Evolutionary conservation across 2,329 filamentous ascomycete species (phyloP).

Genomic region (Pseudonectria foliicola): DNA sequence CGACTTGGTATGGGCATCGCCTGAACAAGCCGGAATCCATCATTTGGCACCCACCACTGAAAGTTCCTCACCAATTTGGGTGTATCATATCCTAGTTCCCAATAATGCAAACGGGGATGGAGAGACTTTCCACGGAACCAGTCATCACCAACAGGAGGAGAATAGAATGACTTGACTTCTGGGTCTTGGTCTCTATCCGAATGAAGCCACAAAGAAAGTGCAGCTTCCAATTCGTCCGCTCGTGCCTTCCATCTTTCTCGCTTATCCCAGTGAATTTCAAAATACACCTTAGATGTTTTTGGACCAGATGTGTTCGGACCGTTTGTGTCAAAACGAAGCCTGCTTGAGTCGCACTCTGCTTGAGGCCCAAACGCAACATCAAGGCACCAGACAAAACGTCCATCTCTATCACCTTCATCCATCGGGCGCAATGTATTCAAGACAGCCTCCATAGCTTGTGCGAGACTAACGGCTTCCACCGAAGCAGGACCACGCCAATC

Average conservation of each 20-base stretch:
- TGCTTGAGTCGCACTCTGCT: too few species aligned
- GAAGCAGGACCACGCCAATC: constrained; percentile 15
- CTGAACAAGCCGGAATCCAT: constrained; percentile 7
- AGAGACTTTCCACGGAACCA: too few species aligned
- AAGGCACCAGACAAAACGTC: constrained; percentile 1
- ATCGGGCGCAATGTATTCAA: constrained; percentile 9
- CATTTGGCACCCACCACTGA: constrained; percentile 12
- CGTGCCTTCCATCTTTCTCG: constrained; percentile 12
- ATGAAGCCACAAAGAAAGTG: constrained; percentile 24
- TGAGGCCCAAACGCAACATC: too few species aligned
- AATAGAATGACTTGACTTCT: background rate
- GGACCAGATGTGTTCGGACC: too few species aligned
- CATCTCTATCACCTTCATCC: too few species aligned
- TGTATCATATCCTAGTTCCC: too few species aligned
- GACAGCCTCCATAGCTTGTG: constrained; percentile 14
- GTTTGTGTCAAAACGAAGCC: too few species aligned
- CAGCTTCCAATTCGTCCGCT: constrained; percentile 19
- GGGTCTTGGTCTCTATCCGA: too few species aligned
- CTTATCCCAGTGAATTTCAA: constrained; percentile 3
- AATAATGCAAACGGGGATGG: too few species aligned
- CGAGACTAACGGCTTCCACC: constrained; percentile 5
- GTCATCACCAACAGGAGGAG: constrained; percentile 2
- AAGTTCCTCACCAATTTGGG: too few species aligned
- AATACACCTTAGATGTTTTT: background rate
- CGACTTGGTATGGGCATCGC: background rate